Conservation (phyloP, 2,329 filamentous ascomycete genomes). For the Xylariaceae sp. region DNA sequence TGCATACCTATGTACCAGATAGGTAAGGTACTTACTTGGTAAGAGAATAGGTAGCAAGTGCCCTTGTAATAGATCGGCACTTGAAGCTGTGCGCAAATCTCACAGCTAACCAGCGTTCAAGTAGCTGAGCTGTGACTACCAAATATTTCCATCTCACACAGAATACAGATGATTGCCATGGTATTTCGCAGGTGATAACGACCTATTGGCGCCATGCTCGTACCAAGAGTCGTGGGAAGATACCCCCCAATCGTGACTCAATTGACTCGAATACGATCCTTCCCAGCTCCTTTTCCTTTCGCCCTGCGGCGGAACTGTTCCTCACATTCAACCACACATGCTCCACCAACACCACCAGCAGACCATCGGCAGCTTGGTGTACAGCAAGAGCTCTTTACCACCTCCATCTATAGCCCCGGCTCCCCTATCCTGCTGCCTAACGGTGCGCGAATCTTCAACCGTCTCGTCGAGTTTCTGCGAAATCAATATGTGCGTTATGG, state of each 20-base stretch:
- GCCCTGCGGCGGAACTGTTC: slow-evolving; percentile 20
- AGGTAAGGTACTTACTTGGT: too few species aligned
- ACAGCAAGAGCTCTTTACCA: slow-evolving; percentile 74
- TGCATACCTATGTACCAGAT: too few species aligned
- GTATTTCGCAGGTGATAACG: slow-evolving; percentile 6
- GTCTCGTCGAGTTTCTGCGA: slow-evolving; percentile 75
- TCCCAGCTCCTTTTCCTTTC: slow-evolving; percentile 3
- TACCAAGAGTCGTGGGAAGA: slow-evolving; percentile 12
- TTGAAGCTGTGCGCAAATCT: too few species aligned
- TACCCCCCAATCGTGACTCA: slow-evolving; percentile 10
- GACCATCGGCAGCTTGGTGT: slow-evolving; percentile 59
- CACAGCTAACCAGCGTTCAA: too few species aligned
- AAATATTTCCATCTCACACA: too few species aligned
- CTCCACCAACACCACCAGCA: slow-evolving; percentile 25
- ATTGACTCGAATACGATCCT: slow-evolving; percentile 10
- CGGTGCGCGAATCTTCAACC: slow-evolving; percentile 78
- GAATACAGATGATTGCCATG: too few species aligned
- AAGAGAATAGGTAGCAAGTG: too few species aligned
- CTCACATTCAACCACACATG: slow-evolving; percentile 21
- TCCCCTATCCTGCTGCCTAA: slow-evolving; percentile 82
- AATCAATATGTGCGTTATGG: slow-evolving; percentile 81
- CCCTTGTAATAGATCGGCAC: too few species aligned
- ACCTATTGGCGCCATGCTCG: slow-evolving; percentile 22
- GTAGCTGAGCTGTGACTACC: too few species aligned
- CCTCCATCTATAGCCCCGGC: slow-evolving; percentile 74